Percentiles rank a stretch among this genome's conserved stretches.
These are phyloP conservation scores for Fusarium stilboides DNA, from an alignment of 2,329 filamentous ascomycete species.

Conservation along the genomic window DNA sequence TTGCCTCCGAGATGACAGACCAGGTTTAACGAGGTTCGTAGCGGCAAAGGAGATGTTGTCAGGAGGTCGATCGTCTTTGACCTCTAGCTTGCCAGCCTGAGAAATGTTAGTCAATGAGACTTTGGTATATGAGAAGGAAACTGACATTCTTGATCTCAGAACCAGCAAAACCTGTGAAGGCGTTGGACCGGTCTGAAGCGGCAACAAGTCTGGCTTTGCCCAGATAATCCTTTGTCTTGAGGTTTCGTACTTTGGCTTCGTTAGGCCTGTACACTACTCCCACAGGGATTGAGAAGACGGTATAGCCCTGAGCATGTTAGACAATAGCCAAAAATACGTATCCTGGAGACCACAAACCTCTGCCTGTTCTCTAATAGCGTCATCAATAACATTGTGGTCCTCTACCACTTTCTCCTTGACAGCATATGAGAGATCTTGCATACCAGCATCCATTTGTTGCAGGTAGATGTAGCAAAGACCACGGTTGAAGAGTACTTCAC, in stretches of 20 bases:
- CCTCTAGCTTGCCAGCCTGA: constrained; percentile 66
- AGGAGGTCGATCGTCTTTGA: constrained; percentile 83
- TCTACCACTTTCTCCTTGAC: constrained; percentile 96
- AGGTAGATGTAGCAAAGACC: constrained; percentile 98
- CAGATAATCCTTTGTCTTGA: constrained; percentile 97
- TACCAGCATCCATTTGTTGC: constrained; percentile 88
- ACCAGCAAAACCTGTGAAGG: constrained; percentile 85
- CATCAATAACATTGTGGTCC: constrained; percentile 97
- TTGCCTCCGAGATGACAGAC: constrained; percentile 83
- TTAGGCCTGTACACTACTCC: constrained; percentile 96
- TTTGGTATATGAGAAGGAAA: constrained; percentile 26
- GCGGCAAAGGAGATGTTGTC: constrained; percentile 94
- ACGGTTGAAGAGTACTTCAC: constrained; percentile 97
- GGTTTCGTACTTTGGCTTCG: constrained; percentile 97
- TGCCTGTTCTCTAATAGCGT: constrained; percentile 93
- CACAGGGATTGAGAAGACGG: constrained; percentile 97
- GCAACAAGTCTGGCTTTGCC: constrained; percentile 96
- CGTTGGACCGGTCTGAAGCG: constrained; percentile 84
- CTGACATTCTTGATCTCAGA: constrained; percentile 82
- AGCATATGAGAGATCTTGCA: constrained; percentile 92
- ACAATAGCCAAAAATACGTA: background rate
- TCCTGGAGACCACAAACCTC: constrained; percentile 72
- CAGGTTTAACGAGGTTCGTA: constrained; percentile 91
- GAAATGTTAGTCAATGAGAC: constrained; percentile 29
- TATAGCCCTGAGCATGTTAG: constrained; percentile 81